phyloP scores from a whole-genome alignment of 2,329 filamentous ascomycete genomes.

The Grosmannia penicillata region DNA sequence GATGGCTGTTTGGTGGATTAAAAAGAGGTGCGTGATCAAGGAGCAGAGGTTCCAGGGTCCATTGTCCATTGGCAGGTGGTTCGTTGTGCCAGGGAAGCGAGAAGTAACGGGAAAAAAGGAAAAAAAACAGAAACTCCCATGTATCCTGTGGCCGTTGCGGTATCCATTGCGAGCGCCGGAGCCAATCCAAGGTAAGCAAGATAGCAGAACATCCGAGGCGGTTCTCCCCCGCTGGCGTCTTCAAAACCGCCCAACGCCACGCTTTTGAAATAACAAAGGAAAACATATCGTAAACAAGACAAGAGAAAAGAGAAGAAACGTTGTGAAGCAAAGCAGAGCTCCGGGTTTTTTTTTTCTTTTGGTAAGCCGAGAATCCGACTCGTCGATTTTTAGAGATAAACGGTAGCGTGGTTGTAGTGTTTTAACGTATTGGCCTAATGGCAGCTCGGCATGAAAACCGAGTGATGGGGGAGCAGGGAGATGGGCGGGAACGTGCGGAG shows the following conservation, averaged over 20 bases:
- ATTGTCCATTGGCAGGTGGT: too few species aligned
- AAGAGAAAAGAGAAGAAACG: background rate
- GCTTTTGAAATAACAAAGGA: conserved; percentile 1
- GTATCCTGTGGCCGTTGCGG: too few species aligned
- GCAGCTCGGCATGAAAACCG: conserved; percentile 22
- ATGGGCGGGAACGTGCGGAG: conserved; percentile 19
- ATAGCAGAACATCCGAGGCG: background rate
- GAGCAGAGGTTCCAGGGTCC: too few species aligned
- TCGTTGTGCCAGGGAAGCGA: too few species aligned
- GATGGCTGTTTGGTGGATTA: background rate
- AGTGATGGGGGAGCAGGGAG: conserved; percentile 32
- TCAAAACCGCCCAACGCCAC: conserved; percentile 6
- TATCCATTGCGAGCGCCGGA: conserved; percentile 1
- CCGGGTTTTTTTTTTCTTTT: background rate
- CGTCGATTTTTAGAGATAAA: too few species aligned
- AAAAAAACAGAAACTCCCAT: too few species aligned
- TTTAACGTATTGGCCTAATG: background rate
- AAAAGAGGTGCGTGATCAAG: too few species aligned
- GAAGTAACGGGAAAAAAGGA: too few species aligned
- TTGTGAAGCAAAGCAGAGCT: background rate
- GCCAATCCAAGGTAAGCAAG: background rate
- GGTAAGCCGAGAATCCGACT: background rate
- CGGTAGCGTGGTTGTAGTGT: background rate
- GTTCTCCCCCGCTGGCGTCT: background rate
- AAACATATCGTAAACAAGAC: background rate